phyloP scores from a whole-genome alignment of 148 eudicot species.

The Camellia sinensis region DNA sequence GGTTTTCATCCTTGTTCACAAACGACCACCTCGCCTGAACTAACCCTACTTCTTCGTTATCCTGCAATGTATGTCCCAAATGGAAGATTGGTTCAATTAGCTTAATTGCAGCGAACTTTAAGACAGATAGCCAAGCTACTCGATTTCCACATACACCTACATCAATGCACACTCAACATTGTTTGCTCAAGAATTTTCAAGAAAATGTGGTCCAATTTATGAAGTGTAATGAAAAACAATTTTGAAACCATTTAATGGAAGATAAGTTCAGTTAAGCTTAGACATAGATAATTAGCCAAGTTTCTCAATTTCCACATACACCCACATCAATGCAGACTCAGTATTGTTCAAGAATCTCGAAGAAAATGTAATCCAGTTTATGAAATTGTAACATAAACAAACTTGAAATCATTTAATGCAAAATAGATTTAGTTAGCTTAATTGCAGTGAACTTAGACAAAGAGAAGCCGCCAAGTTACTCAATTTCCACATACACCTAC shows the following conservation, averaged over 20 bases:
- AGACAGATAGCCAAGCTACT: background rate
- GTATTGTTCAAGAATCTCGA: background rate
- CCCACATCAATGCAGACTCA: too few species aligned
- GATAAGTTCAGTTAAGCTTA: background rate
- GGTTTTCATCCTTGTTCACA: conserved; percentile 92
- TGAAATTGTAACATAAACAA: background rate
- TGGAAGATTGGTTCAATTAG: background rate
- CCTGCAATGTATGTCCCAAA: conserved; percentile 45
- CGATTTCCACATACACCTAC: background rate
- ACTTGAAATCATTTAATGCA: background rate
- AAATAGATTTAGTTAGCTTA: background rate
- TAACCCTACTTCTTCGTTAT: conserved; percentile 80
- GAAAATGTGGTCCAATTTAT: background rate
- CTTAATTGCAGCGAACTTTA: background rate
- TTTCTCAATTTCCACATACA: background rate
- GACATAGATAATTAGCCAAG: background rate
- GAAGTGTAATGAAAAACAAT: background rate
- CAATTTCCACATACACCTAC: background rate
- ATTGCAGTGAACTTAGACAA: background rate
- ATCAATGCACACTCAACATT: background rate
- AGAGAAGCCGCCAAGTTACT: background rate
- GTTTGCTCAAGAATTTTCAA: too few species aligned
- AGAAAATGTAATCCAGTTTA: background rate
- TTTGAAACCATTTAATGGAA: background rate
- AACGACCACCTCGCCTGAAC: conserved; percentile 99